Evolutionary conservation across 225 moss, liverwort and hornwort genomes (phyloP).

Genomic region (Bryoerythrophyllum caledonicum): DNA sequence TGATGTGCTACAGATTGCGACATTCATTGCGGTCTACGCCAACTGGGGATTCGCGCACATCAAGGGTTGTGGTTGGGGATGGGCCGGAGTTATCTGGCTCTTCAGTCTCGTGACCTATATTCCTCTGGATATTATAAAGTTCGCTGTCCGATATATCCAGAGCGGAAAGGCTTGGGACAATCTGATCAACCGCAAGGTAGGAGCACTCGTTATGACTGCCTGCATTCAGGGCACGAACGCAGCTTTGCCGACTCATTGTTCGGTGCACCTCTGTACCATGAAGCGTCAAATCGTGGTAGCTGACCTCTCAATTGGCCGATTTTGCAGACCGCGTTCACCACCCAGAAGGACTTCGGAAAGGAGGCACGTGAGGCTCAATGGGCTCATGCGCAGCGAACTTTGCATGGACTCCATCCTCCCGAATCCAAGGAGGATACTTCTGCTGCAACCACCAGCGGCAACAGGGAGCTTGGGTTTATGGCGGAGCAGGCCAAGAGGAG

Average conservation of each 20-base stretch:
- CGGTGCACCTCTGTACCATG: background rate
- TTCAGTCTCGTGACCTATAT: constrained; percentile 56
- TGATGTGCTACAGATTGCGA: constrained; percentile 50
- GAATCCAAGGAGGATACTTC: constrained; percentile 38
- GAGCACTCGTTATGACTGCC: background rate
- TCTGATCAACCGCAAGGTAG: constrained; percentile 57
- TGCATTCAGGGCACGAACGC: background rate
- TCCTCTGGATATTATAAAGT: constrained; percentile 70
- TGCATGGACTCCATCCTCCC: constrained; percentile 78
- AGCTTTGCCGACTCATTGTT: background rate
- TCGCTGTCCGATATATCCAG: constrained; percentile 62
- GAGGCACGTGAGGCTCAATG: constrained; percentile 88
- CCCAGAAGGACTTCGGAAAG: constrained; percentile 79
- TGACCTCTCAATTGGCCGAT: constrained; percentile 21
- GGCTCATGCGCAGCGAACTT: constrained; percentile 86
- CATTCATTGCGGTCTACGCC: constrained; percentile 70
- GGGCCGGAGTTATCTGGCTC: constrained; percentile 74
- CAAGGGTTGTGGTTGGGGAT: constrained; percentile 64
- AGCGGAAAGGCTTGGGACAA: constrained; percentile 86
- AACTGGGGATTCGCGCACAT: constrained; percentile 60
- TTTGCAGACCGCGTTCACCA: constrained; percentile 76
- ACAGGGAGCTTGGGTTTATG: constrained; percentile 49
- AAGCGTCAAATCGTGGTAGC: background rate
- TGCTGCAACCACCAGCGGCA: constrained; percentile 29
- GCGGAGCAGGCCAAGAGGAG: constrained; percentile 57